Conservation (phyloP, 768 basidiomycete genomes). For the Astraeus odoratus region DNA sequence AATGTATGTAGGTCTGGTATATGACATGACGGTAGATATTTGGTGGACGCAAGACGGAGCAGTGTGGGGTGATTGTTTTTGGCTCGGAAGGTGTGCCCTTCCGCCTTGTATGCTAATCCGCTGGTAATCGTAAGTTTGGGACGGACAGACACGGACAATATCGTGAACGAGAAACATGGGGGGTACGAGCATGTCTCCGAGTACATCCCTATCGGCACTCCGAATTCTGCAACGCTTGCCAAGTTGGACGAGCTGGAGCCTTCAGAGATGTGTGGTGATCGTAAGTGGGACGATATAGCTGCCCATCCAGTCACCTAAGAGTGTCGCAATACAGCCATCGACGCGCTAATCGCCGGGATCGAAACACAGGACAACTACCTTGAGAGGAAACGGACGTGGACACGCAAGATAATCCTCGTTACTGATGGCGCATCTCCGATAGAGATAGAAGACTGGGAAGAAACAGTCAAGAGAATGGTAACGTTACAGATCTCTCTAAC, state of each 20-base stretch:
- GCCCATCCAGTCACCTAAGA: neutral
- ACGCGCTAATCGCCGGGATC: slow-evolving; percentile 80
- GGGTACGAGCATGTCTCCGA: slow-evolving; percentile 73
- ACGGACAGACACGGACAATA: slow-evolving; percentile 54
- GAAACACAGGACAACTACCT: slow-evolving; percentile 71
- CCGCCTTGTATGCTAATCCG: too few species aligned
- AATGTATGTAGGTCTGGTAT: neutral
- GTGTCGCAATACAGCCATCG: slow-evolving; percentile 49
- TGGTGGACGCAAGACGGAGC: slow-evolving; percentile 87
- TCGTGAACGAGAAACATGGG: slow-evolving; percentile 50
- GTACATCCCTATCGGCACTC: slow-evolving; percentile 61
- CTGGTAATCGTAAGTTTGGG: neutral
- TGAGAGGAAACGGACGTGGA: slow-evolving; percentile 72
- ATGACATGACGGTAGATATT: slow-evolving; percentile 55
- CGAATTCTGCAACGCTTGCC: slow-evolving; percentile 58
- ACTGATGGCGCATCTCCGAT: slow-evolving; percentile 81
- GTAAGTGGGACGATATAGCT: slow-evolving; percentile 36
- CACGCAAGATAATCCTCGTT: slow-evolving; percentile 72
- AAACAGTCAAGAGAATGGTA: slow-evolving; percentile 59
- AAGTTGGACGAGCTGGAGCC: slow-evolving; percentile 56
- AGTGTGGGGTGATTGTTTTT: slow-evolving; percentile 84
- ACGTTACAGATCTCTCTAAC: slow-evolving; percentile 49
- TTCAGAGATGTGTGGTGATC: slow-evolving; percentile 54
- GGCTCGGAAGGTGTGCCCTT: slow-evolving; percentile 61
- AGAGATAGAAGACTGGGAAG: slow-evolving; percentile 71